phyloP scores from a whole-genome alignment of 1,284 basidiomycete species.

The Ganoderma boninense region DNA sequence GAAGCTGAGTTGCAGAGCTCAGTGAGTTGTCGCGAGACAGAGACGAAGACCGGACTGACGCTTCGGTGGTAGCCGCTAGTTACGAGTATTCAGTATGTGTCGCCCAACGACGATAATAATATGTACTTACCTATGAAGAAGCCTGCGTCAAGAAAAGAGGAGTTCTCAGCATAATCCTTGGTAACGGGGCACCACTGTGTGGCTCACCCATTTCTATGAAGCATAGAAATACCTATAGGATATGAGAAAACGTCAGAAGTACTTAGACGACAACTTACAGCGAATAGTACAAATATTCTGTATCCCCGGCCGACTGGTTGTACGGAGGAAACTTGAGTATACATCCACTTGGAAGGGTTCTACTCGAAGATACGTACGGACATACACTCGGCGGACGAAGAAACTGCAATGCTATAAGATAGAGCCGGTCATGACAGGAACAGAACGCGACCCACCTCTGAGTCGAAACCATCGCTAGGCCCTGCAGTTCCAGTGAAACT shows the following conservation, averaged over 20 bases:
- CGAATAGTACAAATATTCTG: not conserved
- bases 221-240: not conserved
- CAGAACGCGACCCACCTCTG: not conserved
- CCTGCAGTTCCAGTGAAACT: not conserved
- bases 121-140: not conserved
- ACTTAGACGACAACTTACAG: not conserved
- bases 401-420: not conserved
- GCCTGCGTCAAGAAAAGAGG: not conserved
- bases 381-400: conserved; percentile 1
- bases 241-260: not conserved
- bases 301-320: not conserved
- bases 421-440: not conserved
- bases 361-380: not conserved
- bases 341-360: not conserved
- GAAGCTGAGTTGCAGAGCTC: not conserved
- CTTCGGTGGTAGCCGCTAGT: not conserved
- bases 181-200: not conserved
- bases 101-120: not conserved
- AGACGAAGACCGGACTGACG: not conserved
- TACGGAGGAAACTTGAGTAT: not conserved
- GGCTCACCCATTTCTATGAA: not conserved
- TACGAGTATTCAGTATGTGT: not conserved
- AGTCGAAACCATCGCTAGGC: not conserved
- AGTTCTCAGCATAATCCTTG: not conserved
- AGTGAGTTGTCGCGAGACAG: not conserved